These are phyloP conservation scores for Suillus subaureus DNA, from an alignment of 768 basidiomycete species.

Conservation along the genomic window DNA sequence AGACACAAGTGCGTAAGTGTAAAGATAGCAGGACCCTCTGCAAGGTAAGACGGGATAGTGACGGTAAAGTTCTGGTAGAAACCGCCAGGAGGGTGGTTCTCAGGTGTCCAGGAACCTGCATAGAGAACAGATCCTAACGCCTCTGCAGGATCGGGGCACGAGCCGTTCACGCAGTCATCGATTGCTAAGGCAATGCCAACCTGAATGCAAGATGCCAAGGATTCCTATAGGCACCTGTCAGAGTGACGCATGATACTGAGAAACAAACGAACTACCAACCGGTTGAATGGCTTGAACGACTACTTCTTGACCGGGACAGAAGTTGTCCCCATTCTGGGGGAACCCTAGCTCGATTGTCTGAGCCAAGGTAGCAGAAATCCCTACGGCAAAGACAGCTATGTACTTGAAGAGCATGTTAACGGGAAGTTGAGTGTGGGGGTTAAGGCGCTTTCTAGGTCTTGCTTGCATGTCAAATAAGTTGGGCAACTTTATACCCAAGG, in stretches of 20 bases:
- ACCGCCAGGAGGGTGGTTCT: constrained; percentile 18
- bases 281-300: constrained; percentile 23
- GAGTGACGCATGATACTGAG: background rate
- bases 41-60: constrained; percentile 11
- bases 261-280: constrained; percentile 15
- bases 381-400: constrained; percentile 13
- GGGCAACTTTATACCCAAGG: background rate
- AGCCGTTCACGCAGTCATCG: constrained; percentile 19
- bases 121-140: constrained; percentile 30
- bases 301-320: constrained; percentile 21
- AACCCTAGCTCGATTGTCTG: constrained; percentile 31
- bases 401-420: constrained; percentile 4
- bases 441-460: background rate
- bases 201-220: constrained; percentile 22
- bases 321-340: constrained; percentile 22
- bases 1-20: constrained; percentile 33
- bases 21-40: constrained; percentile 28
- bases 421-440: background rate
- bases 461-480: background rate
- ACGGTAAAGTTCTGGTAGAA: constrained; percentile 33
- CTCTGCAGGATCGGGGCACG: constrained; percentile 24
- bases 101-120: constrained; percentile 31
- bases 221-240: constrained; percentile 14
- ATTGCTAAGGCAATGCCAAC: constrained; percentile 35
- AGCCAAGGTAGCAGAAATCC: constrained; percentile 17